Conservation (phyloP, 2,329 filamentous ascomycete genomes). For the Beauveria sp. region DNA sequence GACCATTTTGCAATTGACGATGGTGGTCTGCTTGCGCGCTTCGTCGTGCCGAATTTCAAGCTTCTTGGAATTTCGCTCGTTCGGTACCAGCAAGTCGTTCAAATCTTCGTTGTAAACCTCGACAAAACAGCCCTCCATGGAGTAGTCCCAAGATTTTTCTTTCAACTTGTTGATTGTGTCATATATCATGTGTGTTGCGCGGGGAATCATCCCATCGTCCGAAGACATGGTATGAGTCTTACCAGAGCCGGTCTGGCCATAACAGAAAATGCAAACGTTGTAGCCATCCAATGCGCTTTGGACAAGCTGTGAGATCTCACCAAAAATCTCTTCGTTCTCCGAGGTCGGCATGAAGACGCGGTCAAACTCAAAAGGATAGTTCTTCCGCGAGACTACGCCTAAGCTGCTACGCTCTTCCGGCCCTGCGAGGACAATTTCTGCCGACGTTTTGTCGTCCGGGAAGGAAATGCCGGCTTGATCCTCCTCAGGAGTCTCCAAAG, state of each 20-base stretch:
- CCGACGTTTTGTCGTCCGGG: slow-evolving; percentile 75
- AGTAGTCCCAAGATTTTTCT: slow-evolving; percentile 91
- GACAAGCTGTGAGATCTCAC: slow-evolving; percentile 92
- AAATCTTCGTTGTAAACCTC: slow-evolving; percentile 98
- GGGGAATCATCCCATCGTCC: slow-evolving; percentile 86
- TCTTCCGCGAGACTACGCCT: slow-evolving; percentile 67
- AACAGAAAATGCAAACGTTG: slow-evolving; percentile 98
- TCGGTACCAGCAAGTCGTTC: slow-evolving; percentile 67
- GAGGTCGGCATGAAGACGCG: slow-evolving; percentile 76
- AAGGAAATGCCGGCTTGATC: slow-evolving; percentile 68
- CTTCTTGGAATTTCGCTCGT: slow-evolving; percentile 60
- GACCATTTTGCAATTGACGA: slow-evolving; percentile 73
- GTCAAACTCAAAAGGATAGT: slow-evolving; percentile 83
- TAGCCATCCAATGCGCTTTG: slow-evolving; percentile 95
- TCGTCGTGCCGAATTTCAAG: slow-evolving; percentile 87
- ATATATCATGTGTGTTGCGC: slow-evolving; percentile 90
- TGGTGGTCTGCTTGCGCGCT: slow-evolving; percentile 68
- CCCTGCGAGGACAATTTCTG: slow-evolving; percentile 77
- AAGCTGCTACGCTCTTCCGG: slow-evolving; percentile 78
- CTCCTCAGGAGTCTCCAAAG: slow-evolving; percentile 51
- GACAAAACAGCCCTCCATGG: slow-evolving; percentile 89
- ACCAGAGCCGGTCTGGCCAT: slow-evolving; percentile 68
- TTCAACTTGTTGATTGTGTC: slow-evolving; percentile 73
- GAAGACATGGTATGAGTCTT: slow-evolving; percentile 97
- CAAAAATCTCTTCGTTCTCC: slow-evolving; percentile 82